Evolutionary conservation across 2,329 filamentous ascomycete genomes (phyloP), one percentile per base, ranked within the genome.

Genomic region (Chrysosporium queenslandicum): DNA sequence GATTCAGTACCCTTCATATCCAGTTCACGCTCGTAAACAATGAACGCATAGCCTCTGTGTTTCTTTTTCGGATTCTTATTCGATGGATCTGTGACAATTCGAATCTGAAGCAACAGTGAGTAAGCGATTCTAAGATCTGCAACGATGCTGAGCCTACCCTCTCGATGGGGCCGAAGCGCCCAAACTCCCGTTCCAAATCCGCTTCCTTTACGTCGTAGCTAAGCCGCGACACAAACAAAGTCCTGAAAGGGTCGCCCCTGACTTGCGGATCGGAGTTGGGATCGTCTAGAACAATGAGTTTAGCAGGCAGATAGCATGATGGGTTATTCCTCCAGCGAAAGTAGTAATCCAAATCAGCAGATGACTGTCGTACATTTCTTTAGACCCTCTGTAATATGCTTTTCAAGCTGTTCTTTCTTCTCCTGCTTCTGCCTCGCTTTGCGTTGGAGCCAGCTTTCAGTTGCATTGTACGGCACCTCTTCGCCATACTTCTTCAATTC

Each of bases 1-100:
- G 65, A 67, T 53, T 49, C 40, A 55, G 58, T 94, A 96, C 90
- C 89, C 88, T 94, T 94, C 90, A 97, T 96, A 68, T 97, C 92
- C 71, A 91, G 90, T 73, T 97, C 92, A 68, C 87, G 85, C 71
- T 97, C 91, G 67, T 91, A 98, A 51, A 97, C 87, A 61, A 98
- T 85, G 66, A 98, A 98, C 56, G 88, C 92, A 70, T 98, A 98
- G 56, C 92, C 92, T 63, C 85, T 79, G 65, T 94, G 87, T 47
- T 83, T 74, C 73, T 89, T 89, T 66, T 85, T 85, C 66, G 87
- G 83, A 72, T 90, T 88, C 63, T 80, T 79, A 63, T 84, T 86
- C 53, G 87, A 81, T 3, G 82, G 83, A 66, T 94, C 85, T 63
- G 81, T 81, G 60, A 96, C 81, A 61, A 95, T 87, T 57, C 91